Evolutionary conservation across 2,329 filamentous ascomycete species (phyloP).

Genomic region (Alternaria angustiovoidea): DNA sequence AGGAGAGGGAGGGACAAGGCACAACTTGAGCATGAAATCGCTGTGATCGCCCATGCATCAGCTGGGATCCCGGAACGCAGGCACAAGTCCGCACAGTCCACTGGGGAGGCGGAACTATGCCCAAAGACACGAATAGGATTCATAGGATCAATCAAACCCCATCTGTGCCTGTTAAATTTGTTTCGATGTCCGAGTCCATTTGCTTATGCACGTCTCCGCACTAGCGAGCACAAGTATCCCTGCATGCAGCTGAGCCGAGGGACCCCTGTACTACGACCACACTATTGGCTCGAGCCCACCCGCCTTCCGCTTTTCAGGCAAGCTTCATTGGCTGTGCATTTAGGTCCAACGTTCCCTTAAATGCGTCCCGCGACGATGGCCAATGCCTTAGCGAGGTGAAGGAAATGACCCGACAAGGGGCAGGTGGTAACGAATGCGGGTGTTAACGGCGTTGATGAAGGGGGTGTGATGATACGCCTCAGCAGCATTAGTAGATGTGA

Average conservation of each 20-base stretch:
- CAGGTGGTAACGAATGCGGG: slow-evolving; percentile 19
- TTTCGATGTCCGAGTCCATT: slow-evolving; percentile 32
- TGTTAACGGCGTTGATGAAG: slow-evolving; percentile 23
- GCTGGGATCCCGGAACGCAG: slow-evolving; percentile 31
- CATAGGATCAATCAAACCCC: slow-evolving; percentile 28
- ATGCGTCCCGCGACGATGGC: slow-evolving; percentile 34
- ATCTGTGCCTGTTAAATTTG: slow-evolving; percentile 43
- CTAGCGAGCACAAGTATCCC: slow-evolving; percentile 42
- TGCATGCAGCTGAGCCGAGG: slow-evolving; percentile 37
- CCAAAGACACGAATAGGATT: slow-evolving; percentile 36
- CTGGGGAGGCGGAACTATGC: slow-evolving; percentile 38
- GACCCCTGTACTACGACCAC: slow-evolving; percentile 15
- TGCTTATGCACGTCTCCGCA: slow-evolving; percentile 43
- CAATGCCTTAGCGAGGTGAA: slow-evolving; percentile 33
- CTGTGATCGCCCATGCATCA: slow-evolving; percentile 44
- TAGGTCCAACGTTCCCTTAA: slow-evolving; percentile 27
- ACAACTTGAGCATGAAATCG: slow-evolving; percentile 42
- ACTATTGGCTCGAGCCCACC: slow-evolving; percentile 22
- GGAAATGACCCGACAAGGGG: slow-evolving; percentile 37
- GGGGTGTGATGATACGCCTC: slow-evolving; percentile 30
- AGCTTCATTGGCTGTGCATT: slow-evolving; percentile 31
- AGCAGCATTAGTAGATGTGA: slow-evolving; percentile 14
- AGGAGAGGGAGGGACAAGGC: slow-evolving; percentile 33
- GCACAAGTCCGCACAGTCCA: slow-evolving; percentile 42
- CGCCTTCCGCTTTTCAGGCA: slow-evolving; percentile 14